Evolutionary conservation across 129 eudicot genomes (phyloP), one percentile per base, ranked within the genome.

Genomic region (Tagetes patula): DNA sequence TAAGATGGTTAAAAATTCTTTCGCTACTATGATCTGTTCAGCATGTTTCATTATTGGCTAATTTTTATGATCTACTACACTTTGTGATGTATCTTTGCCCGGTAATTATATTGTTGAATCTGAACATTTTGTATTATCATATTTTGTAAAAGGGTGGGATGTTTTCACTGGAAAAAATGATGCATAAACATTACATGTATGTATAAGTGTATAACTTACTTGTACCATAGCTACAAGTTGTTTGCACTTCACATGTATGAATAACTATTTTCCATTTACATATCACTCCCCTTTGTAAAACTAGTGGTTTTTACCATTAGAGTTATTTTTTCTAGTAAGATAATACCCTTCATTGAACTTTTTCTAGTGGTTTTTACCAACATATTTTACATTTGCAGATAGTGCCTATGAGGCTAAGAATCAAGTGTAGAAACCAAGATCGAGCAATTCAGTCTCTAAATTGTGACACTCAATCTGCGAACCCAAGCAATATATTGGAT

Each of bases 361-460:
- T 39, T 45, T 39, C 1, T 52, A 30, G 27, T 20, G 27, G 27
- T 20, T 20, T 20, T 20, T 20, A 20, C 27, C 27, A 20, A 20
- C 27, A 20, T 20, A 20, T 20, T 20, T 20, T 20, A 20, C 30
- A 12, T 45, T 50, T 56, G 73, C 95, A 90, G 96, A 85, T 69
- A 50, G 84, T 81, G 75, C 95, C 97, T 61, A 78, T 82, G 72
- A 84, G 85, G 79, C 69, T 87, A 80, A 75, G 83, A 65, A 71
- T 91, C 60, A 85, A 80, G 82, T 82, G 87, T 78, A 75, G 80
- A 73, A 72, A 74, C 55, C 80, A 66, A 74, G 42, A 72, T 72
- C 63, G 71, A 37, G 77, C 56, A 58, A 42, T 59, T 69, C 79
- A 79, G 71, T 74, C 74, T 77, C 71, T 69, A 69, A 55, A 12